These are phyloP conservation scores for Saccharomyces jurei DNA, from an alignment of 805 yeast genomes.

Conservation along the genomic window DNA sequence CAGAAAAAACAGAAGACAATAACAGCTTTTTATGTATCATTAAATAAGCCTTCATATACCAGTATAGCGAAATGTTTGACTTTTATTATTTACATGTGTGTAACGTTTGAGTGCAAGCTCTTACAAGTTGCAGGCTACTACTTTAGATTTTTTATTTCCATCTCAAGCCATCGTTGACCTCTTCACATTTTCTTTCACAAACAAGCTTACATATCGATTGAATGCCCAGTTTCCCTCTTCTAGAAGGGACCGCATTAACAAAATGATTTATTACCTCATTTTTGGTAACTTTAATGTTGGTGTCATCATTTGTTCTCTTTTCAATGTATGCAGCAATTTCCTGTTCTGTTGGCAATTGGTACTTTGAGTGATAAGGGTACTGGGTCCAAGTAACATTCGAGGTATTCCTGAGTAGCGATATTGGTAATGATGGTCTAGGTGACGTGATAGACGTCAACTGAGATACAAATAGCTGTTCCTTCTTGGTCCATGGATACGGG, in stretches of 20 bases:
- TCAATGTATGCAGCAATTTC: constrained; percentile 59
- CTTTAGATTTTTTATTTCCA: constrained; percentile 1
- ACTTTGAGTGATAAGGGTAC: constrained; percentile 35
- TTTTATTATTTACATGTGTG: constrained; percentile 1
- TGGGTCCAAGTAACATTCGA: constrained; percentile 35
- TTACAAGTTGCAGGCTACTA: background rate
- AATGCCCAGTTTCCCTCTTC: constrained; percentile 22
- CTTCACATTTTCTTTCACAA: constrained; percentile 7
- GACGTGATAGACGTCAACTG: constrained; percentile 19
- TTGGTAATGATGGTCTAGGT: constrained; percentile 28
- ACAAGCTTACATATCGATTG: constrained; percentile 16
- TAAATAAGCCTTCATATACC: background rate
- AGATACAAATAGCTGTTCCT: constrained; percentile 14
- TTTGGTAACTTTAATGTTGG: constrained; percentile 59
- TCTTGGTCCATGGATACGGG: constrained; percentile 44
- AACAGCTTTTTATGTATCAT: background rate
- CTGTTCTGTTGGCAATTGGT: constrained; percentile 72
- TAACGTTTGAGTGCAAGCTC: background rate
- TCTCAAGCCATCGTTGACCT: background rate
- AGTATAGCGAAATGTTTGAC: background rate
- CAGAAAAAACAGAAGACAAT: background rate
- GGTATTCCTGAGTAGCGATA: constrained; percentile 24
- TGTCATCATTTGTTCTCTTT: constrained; percentile 48
- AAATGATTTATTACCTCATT: constrained; percentile 63
- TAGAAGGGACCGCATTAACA: constrained; percentile 14